A percentile compares a stretch with the other conserved stretches of the same genome.
phyloP scores from a whole-genome alignment of 2,329 filamentous ascomycete species.

The Podosphaera fusca region DNA sequence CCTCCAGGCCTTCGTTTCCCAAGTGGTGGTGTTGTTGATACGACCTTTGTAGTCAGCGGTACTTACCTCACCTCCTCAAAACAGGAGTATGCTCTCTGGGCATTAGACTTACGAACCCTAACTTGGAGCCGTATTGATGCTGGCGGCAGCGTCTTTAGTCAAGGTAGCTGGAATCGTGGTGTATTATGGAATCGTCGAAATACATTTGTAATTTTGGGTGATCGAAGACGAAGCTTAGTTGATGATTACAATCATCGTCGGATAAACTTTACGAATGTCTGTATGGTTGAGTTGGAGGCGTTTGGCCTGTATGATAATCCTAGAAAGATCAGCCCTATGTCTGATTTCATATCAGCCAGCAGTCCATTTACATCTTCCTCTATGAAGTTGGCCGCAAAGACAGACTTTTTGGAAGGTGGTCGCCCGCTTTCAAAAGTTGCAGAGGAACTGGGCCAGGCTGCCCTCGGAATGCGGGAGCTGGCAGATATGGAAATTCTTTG shows the following conservation, averaged over 20 bases:
- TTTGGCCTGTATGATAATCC: constrained; percentile 97
- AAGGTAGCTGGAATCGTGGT: constrained; percentile 93
- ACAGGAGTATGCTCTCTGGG: constrained; percentile 95
- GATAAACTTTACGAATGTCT: constrained; percentile 93
- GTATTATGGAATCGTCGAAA: constrained; percentile 85
- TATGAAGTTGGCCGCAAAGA: constrained; percentile 22
- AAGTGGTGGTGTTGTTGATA: constrained; percentile 86
- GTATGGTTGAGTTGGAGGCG: constrained; percentile 88
- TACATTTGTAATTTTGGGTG: constrained; percentile 85
- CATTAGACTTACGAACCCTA: constrained; percentile 64
- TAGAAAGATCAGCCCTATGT: constrained; percentile 51
- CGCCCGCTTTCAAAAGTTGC: constrained; percentile 54
- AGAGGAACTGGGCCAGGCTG: constrained; percentile 65
- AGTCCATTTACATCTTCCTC: constrained; percentile 36
- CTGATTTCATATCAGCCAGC: constrained; percentile 67
- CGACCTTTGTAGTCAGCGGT: constrained; percentile 89
- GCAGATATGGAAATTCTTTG: constrained; percentile 94
- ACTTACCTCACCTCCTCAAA: constrained; percentile 95
- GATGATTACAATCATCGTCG: constrained; percentile 96
- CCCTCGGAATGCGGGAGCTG: constrained; percentile 59
- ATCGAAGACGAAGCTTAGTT: constrained; percentile 77
- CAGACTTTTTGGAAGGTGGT: constrained; percentile 47
- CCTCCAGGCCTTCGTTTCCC: constrained; percentile 87
- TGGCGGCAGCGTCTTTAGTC: constrained; percentile 78
- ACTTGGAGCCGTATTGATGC: constrained; percentile 94